Base-by-base conservation (phyloP, 2,329 filamentous ascomycete genomes). In the Diaporthe sp. region DNA sequence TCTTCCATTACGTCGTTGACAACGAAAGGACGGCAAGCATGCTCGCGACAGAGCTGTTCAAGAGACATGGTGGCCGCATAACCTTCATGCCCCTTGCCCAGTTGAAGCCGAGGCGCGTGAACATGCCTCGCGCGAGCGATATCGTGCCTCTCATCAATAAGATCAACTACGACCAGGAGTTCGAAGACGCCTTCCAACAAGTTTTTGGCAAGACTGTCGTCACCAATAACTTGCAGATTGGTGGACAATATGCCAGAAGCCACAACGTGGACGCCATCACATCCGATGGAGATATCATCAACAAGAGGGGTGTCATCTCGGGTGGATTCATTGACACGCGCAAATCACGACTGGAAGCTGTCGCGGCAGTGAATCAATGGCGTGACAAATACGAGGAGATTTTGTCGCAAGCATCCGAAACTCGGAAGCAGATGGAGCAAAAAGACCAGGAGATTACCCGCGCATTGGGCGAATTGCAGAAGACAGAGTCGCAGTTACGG, bases 1-100 rank as follows among this genome's bases (percentile, higher is more conserved):
- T 99, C 12, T 99, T 99, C 84, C 95, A 99, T 83, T 98, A 98
- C 78, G 92, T 99, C 15, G 96, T 98, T 56, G 96, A 99, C 82
- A 96, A 93, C 66, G 95, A 97, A 75, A 91, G 94, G 53, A 98
- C 96, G 0, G 95, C 96, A 0, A 95, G 94, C 1, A 91, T 91
- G 78, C 90, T 98, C 44, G 91, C 97, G 56, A 93, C 96, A 77
- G 90, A 92, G 19, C 87, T 99, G 37, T 93, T 95, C 81, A 92
- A 92, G 77, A 92, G 94, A 78, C 93, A 92, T 75, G 93, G 94
- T 22, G 97, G 97, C 17, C 91, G 97, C 80, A 90, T 99, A 25
- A 99, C 97, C 0, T 98, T 98, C 80, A 96, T 98, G 89, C 97
- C 97, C 0, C 87, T 99, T 27, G 96, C 95, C 76, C 92, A 96